Percentiles rank a stretch among this genome's conserved stretches.
Evolutionary conservation across 1,139 yeast genomes (phyloP).

Genomic region (Blastobotrys elegans): DNA sequence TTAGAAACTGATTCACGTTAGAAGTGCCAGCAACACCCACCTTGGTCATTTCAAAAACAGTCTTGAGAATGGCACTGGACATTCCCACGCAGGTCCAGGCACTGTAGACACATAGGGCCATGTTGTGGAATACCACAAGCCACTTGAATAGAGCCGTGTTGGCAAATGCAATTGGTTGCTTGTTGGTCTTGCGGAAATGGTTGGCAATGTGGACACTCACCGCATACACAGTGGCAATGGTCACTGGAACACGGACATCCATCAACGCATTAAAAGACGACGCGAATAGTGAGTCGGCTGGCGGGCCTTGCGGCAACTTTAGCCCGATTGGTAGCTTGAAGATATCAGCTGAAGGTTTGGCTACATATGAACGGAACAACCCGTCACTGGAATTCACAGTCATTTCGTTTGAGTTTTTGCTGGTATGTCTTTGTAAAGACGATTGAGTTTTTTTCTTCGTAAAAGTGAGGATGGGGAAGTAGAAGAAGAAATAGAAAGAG

Average conservation of each 20-base stretch:
- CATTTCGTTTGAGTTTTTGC: background rate
- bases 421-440: background rate
- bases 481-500: background rate
- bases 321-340: slow-evolving; percentile 30
- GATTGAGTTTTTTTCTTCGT: background rate
- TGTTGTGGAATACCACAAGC: slow-evolving; percentile 58
- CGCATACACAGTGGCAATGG: slow-evolving; percentile 58
- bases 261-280: slow-evolving; percentile 35
- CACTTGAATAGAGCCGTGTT: slow-evolving; percentile 45
- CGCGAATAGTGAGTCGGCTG: slow-evolving; percentile 26
- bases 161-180: slow-evolving; percentile 54
- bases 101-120: slow-evolving; percentile 59
- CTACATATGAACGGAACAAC: slow-evolving; percentile 20
- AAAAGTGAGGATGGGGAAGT: background rate
- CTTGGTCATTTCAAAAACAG: slow-evolving; percentile 25
- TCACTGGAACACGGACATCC: slow-evolving; percentile 46
- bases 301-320: slow-evolving; percentile 28
- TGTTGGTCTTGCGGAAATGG: slow-evolving; percentile 39
- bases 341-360: slow-evolving; percentile 27
- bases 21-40: slow-evolving; percentile 16
- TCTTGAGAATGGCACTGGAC: slow-evolving; percentile 44
- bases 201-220: slow-evolving; percentile 54
- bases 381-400: slow-evolving; percentile 5
- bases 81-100: slow-evolving; percentile 73
- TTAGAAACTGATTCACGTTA: slow-evolving; percentile 31